phyloP scores from a whole-genome alignment of 306 rosid genomes.

The Cicer chorassanicum region DNA sequence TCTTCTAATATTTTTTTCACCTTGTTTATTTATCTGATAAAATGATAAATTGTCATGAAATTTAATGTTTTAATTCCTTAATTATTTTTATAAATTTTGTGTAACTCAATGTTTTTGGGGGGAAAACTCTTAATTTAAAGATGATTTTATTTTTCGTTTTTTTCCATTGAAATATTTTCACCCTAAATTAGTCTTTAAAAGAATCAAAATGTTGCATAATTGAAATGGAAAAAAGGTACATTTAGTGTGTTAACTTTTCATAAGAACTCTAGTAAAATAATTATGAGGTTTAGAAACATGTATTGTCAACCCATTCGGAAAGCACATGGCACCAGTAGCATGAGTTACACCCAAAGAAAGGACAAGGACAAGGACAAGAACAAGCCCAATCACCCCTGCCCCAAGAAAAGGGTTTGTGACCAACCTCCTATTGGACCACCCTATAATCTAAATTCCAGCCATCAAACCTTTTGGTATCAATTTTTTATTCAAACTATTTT shows the following conservation, averaged over 20 bases:
- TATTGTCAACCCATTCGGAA: conserved; percentile 53
- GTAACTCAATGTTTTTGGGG: not conserved
- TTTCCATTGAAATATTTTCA: not conserved
- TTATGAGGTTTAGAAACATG: conserved; percentile 18
- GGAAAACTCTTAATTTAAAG: not conserved
- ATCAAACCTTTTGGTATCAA: no score
- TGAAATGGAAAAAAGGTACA: no score
- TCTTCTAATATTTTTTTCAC: not conserved
- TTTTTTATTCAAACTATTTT: no score
- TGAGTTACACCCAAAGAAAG: conserved; percentile 2
- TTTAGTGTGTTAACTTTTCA: no score
- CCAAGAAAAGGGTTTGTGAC: conserved; percentile 55
- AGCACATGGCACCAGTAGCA: conserved; percentile 62
- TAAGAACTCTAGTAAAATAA: not conserved
- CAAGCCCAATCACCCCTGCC: conserved; percentile 39
- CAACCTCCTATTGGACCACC: conserved; percentile 64
- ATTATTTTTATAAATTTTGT: not conserved
- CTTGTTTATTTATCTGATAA: not conserved
- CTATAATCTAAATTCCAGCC: conserved; percentile 31
- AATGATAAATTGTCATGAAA: not conserved
- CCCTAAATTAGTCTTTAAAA: not conserved
- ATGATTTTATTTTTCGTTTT: not conserved
- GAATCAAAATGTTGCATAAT: not conserved
- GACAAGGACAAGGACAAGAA: conserved; percentile 30
- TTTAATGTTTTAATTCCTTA: not conserved